These are phyloP conservation scores for Endotrypanum monterogeii DNA, from an alignment of 208 protist species.

Conservation along the genomic window DNA sequence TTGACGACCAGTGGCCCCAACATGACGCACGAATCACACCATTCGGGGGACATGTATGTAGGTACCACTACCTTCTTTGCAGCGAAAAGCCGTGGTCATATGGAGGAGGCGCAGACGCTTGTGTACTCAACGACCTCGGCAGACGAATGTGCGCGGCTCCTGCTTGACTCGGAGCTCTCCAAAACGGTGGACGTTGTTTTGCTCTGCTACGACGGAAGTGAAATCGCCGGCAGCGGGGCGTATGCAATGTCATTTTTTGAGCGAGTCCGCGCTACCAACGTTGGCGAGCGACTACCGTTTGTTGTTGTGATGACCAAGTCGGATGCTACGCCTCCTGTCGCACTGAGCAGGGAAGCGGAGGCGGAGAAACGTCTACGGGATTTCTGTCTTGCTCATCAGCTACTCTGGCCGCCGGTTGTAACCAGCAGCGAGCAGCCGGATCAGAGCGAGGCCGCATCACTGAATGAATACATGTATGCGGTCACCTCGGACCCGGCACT, in stretches of 20 bases:
- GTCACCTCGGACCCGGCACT: conserved; percentile 72
- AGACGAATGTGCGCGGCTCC: conserved; percentile 37
- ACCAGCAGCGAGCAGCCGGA: conserved; percentile 62
- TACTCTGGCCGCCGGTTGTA: conserved; percentile 84
- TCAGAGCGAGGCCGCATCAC: conserved; percentile 50
- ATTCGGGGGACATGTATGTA: conserved; percentile 29
- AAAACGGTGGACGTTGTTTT: conserved; percentile 80
- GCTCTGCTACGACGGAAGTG: conserved; percentile 73
- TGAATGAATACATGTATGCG: conserved; percentile 84
- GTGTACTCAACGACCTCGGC: conserved; percentile 56
- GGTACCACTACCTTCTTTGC: conserved; percentile 66
- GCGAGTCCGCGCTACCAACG: conserved; percentile 21
- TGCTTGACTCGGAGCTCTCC: conserved; percentile 49
- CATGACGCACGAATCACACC: neutral
- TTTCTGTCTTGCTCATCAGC: conserved; percentile 58
- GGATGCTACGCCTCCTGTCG: conserved; percentile 31
- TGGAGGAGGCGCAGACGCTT: conserved; percentile 62
- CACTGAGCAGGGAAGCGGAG: neutral
- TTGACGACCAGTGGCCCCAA: conserved; percentile 35
- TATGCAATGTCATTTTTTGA: conserved; percentile 58
- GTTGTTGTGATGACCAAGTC: conserved; percentile 86
- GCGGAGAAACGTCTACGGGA: conserved; percentile 10
- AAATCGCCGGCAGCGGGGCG: conserved; percentile 32
- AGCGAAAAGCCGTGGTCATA: conserved; percentile 19
- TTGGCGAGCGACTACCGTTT: conserved; percentile 52